Evolutionary conservation across 495 filamentous ascomycete genomes (phyloP), one percentile per base, ranked within the genome.

Genomic region (Penicillium subrubescens): DNA sequence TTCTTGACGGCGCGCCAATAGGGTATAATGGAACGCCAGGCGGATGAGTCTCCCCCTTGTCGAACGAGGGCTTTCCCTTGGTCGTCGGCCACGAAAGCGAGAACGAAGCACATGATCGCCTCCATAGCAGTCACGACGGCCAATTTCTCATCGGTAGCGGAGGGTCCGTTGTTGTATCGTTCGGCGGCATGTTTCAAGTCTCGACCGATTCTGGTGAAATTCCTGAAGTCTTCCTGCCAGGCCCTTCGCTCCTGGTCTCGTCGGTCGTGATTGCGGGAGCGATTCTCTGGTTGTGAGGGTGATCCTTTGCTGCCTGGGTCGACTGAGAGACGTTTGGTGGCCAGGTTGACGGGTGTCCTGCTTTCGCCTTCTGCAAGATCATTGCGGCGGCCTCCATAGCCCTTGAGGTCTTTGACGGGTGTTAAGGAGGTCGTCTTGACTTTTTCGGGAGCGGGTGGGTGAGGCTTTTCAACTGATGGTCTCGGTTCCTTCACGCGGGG

Each of bases 171-270:
- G 66, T 75, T 76, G 56, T 77, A 73, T 33, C 73, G 74, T 46
- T 84, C 81, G 10, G 79, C 77, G 0, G 77, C 76, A 68, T 84
- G 81, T 63, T 85, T 85, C 39, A 84, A 60, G 57, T 84, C 79
- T 50, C 80, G 79, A 8, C 80, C 83, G 19, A 82, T 64, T 14
- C 68, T 75, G 5, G 69, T 64, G 48, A 79, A 78, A 52, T 76
- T 82, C 31, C 75, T 74, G 46, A 74, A 79, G 60, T 85, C 81
- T 27, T 80, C 75, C 44, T 75, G 77, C 80, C 81, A 84, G 23
- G 72, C 71, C 41, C 77, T 69, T 21, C 75, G 75, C 41, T 83
- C 81, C 21, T 72, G 66, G 57, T 73, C 53, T 48, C 78, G 71
- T 25, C 75, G 75, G 33, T 83, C 81, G 21, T 73, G 66, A 60